Conservation (phyloP, 176 grass and related monocot genomes). For the Cymbopogon citratus region DNA sequence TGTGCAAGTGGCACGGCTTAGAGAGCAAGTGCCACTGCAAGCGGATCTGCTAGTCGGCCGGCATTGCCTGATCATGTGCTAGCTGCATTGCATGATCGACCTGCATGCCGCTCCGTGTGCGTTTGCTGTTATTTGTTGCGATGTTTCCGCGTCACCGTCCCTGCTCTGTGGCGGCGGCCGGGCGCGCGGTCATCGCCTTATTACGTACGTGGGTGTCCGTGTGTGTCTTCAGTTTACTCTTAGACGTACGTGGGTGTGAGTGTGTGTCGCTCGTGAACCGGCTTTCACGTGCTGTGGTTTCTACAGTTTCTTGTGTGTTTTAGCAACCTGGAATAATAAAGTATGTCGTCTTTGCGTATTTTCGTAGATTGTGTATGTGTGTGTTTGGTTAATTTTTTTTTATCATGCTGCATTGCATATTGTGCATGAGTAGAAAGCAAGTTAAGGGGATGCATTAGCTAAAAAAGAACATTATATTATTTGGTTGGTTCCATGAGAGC, state of each 20-base stretch:
- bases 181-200: not conserved
- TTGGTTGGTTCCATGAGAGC: no score
- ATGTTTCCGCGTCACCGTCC: not conserved
- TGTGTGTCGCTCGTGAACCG: not conserved
- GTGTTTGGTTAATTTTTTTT: no score
- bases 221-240: not conserved
- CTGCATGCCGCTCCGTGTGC: not conserved
- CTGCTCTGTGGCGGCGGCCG: no score
- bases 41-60: slow-evolving; percentile 36
- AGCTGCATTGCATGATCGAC: no score
- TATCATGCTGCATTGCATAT: no score
- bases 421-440: no score
- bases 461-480: no score
- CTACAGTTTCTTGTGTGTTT: not conserved
- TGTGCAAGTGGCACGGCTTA: slow-evolving; percentile 28
- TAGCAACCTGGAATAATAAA: not conserved
- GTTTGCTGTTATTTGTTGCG: not conserved
- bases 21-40: slow-evolving; percentile 61
- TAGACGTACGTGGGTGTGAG: not conserved
- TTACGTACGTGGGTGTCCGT: not conserved
- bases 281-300: not conserved
- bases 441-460: no score
- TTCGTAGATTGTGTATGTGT: no score
- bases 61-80: no score
- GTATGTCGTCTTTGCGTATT: not conserved